These are phyloP conservation scores for Hymenoscyphus fructigenus DNA, from an alignment of 2,329 filamentous ascomycete species.

Conservation along the genomic window DNA sequence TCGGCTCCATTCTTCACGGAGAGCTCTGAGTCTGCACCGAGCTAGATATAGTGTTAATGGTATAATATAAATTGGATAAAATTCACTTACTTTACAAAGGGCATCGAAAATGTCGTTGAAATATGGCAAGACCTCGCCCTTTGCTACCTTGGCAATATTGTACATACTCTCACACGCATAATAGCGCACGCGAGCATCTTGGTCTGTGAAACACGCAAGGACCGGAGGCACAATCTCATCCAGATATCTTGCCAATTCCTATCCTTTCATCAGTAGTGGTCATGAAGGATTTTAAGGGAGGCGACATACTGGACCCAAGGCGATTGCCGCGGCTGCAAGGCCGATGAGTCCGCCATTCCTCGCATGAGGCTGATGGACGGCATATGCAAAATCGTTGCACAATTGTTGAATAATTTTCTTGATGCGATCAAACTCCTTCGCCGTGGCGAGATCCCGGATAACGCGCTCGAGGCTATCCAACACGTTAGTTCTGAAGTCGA, in stretches of 20 bases:
- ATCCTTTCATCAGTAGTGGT: constrained; percentile 15
- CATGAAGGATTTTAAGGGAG: neutral
- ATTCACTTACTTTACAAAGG: constrained; percentile 74
- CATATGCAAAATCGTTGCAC: constrained; percentile 96
- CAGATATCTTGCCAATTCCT: constrained; percentile 91
- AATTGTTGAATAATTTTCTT: constrained; percentile 90
- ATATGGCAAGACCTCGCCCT: constrained; percentile 94
- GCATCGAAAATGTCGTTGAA: constrained; percentile 99
- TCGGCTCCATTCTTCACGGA: constrained; percentile 99
- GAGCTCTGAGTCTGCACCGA: constrained; percentile 91
- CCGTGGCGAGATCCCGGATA: constrained; percentile 78
- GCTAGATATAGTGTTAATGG: constrained; percentile 48
- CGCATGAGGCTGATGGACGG: constrained; percentile 93
- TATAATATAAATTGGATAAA: no score
- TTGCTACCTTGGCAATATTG: constrained; percentile 98
- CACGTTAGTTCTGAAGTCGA: constrained; percentile 14
- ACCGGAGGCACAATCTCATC: constrained; percentile 95
- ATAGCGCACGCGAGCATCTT: constrained; percentile 95
- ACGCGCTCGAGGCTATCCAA: constrained; percentile 75
- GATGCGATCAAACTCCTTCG: constrained; percentile 77
- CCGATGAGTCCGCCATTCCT: constrained; percentile 96
- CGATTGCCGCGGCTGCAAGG: constrained; percentile 91
- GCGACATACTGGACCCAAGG: constrained; percentile 77
- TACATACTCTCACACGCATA: constrained; percentile 99
- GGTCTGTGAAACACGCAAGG: constrained; percentile 94